These are phyloP conservation scores for Penicillium canescens DNA, from an alignment of 495 filamentous ascomycete genomes.

Conservation along the genomic window DNA sequence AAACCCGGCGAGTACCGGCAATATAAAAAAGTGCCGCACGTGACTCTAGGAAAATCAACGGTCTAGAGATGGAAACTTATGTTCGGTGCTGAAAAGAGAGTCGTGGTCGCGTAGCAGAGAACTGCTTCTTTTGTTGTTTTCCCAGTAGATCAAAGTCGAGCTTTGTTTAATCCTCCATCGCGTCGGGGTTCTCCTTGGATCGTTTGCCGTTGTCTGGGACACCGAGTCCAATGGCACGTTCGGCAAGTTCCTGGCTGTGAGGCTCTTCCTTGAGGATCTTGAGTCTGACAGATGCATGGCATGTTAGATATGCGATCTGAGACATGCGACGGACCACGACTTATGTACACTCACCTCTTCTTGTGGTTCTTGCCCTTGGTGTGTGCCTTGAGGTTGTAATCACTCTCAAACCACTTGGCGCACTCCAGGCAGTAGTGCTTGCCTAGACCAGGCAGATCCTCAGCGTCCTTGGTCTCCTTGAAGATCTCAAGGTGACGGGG, in stretches of 20 bases:
- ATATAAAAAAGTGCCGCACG: conserved; percentile 24
- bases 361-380: conserved; percentile 88
- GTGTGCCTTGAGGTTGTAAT: conserved; percentile 73
- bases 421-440: conserved; percentile 89
- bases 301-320: background rate
- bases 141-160: background rate
- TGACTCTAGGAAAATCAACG: conserved; percentile 11
- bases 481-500: conserved; percentile 75
- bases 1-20: conserved; percentile 37
- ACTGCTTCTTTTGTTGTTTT: conserved; percentile 11
- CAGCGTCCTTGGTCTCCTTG: conserved; percentile 74
- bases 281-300: conserved; percentile 50
- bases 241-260: conserved; percentile 82
- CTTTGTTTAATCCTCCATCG: conserved; percentile 36
- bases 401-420: conserved; percentile 92
- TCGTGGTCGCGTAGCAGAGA: conserved; percentile 13
- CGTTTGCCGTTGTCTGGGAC: conserved; percentile 60
- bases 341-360: conserved; percentile 61
- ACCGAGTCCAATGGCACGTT: conserved; percentile 71
- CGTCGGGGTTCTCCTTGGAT: conserved; percentile 27
- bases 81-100: conserved; percentile 8
- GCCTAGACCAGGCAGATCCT: conserved; percentile 85
- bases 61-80: conserved; percentile 7
- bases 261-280: conserved; percentile 76
- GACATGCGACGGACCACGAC: no score